A percentile compares a stretch with the other conserved stretches of the same genome.
These are phyloP conservation scores for Beverwykella pulmonaria DNA, from an alignment of 495 filamentous ascomycete genomes.

Conservation along the genomic window DNA sequence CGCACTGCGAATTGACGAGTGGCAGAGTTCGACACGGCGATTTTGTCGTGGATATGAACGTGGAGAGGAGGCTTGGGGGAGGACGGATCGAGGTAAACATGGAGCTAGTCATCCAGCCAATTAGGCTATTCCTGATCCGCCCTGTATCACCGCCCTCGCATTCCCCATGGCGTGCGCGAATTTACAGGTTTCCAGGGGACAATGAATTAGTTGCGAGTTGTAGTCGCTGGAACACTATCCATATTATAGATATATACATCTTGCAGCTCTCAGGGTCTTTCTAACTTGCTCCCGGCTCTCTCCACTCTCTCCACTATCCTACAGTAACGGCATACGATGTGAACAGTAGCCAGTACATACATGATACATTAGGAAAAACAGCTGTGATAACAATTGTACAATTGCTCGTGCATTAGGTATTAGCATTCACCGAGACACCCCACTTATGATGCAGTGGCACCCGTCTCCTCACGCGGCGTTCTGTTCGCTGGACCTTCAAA, in stretches of 20 bases:
- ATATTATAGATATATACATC: too few relatives aligned
- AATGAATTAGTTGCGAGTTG: neutral
- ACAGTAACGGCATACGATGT: neutral
- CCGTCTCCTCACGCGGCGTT: conserved; percentile 18
- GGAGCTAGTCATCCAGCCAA: conserved; percentile 33
- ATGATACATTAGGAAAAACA: conserved; percentile 27
- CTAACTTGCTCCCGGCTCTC: neutral
- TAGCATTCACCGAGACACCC: neutral
- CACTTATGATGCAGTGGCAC: neutral
- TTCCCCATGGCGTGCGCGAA: conserved; percentile 15
- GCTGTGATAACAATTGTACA: conserved; percentile 23
- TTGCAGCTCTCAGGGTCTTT: neutral
- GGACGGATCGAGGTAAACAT: conserved; percentile 32
- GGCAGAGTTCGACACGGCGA: conserved; percentile 7
- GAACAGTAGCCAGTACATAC: conserved; percentile 2
- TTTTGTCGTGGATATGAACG: conserved; percentile 26
- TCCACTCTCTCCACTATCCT: conserved; percentile 11
- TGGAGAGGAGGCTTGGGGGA: conserved; percentile 21
- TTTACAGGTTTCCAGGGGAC: neutral
- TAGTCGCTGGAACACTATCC: neutral
- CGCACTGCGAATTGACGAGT: conserved; percentile 25
- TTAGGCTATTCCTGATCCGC: conserved; percentile 35
- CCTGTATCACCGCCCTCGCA: conserved; percentile 28
- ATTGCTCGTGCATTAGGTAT: conserved; percentile 16
- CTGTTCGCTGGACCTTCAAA: conserved; percentile 36